phyloP scores from a whole-genome alignment of 2,329 filamentous ascomycete species.

The Aspergillus fumigatus region DNA sequence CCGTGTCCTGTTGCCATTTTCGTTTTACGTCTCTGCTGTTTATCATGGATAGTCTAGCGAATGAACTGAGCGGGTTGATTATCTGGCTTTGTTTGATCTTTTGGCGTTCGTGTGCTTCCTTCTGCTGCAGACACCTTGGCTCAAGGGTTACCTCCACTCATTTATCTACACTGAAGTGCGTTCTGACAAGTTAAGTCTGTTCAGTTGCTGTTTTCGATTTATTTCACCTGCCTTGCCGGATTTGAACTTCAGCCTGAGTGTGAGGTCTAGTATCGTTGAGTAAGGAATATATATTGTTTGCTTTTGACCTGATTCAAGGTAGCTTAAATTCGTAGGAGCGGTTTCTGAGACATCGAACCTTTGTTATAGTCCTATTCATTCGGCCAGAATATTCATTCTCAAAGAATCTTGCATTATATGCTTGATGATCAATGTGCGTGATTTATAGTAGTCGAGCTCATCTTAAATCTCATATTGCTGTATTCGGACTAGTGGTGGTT shows the following conservation, averaged over 20 bases:
- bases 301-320: background rate
- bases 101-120: slow-evolving; percentile 17
- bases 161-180: slow-evolving; percentile 12
- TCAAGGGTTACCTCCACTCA: slow-evolving; percentile 18
- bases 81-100: slow-evolving; percentile 14
- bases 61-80: slow-evolving; percentile 27
- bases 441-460: too few species aligned
- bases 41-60: slow-evolving; percentile 28
- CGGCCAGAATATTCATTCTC: background rate
- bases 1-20: slow-evolving; percentile 12
- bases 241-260: slow-evolving; percentile 2
- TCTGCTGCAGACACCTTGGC: slow-evolving; percentile 6
- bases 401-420: background rate
- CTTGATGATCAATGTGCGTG: background rate
- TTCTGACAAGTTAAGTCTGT: slow-evolving; percentile 11
- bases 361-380: background rate
- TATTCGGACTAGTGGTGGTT: background rate
- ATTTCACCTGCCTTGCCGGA: slow-evolving; percentile 7
- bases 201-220: slow-evolving; percentile 1
- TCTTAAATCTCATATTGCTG: background rate
- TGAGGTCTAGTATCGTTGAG: slow-evolving; percentile 9
- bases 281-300: slow-evolving; percentile 18
- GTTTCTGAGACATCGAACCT: background rate
- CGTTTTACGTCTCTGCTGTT: slow-evolving; percentile 16
- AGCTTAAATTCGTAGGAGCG: background rate